Percentiles rank a stretch among this genome's conserved stretches.
Evolutionary conservation across 2,329 filamentous ascomycete species (phyloP).

Genomic region (Fusarium acutatum): DNA sequence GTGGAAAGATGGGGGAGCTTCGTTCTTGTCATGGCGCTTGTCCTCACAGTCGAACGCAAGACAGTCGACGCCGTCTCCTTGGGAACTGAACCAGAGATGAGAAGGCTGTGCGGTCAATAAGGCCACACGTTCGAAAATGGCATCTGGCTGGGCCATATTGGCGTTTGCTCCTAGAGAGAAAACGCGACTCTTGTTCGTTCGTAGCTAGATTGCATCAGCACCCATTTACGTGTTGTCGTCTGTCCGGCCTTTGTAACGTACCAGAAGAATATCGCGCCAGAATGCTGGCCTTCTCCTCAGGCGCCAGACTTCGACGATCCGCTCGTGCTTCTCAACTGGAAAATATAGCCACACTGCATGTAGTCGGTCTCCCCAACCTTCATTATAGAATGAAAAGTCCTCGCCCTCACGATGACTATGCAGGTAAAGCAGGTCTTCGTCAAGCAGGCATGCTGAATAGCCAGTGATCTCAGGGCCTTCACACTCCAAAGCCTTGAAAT

Average conservation of each 20-base stretch:
- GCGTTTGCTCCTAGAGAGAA: not conserved
- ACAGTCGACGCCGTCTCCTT: not conserved
- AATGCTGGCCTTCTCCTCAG: not conserved
- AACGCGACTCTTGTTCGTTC: slow-evolving; percentile 9
- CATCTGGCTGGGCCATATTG: not conserved
- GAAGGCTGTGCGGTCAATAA: not conserved
- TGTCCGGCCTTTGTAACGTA: not conserved
- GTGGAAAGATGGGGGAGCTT: not conserved
- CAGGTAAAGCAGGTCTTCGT: slow-evolving; percentile 3
- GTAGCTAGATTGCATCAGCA: not conserved
- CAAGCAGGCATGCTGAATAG: slow-evolving; percentile 9
- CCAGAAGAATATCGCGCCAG: slow-evolving; percentile 8
- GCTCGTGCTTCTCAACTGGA: not conserved
- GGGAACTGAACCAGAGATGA: slow-evolving; percentile 5
- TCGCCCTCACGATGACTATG: not conserved
- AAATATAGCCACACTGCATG: slow-evolving; percentile 13
- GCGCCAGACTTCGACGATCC: slow-evolving; percentile 9
- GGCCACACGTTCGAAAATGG: not conserved
- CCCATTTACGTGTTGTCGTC: accelerated
- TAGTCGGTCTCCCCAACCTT: not conserved
- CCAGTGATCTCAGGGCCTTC: not conserved
- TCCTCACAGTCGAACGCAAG: slow-evolving; percentile 10
- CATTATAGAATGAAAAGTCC: not conserved
- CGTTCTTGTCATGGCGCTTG: not conserved
- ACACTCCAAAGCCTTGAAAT: not conserved